These are phyloP conservation scores for Leccinum insolens DNA, from an alignment of 1,284 basidiomycete species.

Conservation along the genomic window DNA sequence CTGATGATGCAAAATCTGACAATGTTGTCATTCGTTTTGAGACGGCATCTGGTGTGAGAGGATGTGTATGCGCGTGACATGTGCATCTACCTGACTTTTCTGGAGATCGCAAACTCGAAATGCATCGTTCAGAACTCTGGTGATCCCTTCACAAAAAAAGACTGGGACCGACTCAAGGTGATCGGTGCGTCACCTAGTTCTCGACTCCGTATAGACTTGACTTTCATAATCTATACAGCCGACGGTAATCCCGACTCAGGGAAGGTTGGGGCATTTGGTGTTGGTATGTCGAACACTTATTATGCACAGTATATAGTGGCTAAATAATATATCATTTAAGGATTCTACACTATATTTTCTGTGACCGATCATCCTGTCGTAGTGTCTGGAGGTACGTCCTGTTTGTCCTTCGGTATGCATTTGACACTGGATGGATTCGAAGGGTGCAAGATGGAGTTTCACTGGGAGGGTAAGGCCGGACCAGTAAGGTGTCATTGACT, in stretches of 20 bases:
- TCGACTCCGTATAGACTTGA: too few relatives aligned
- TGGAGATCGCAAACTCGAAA: constrained; percentile 64
- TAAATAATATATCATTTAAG: background rate
- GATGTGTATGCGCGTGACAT: too few relatives aligned
- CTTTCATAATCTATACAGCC: constrained; percentile 43
- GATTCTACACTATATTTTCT: constrained; percentile 1
- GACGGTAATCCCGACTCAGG: constrained; percentile 80
- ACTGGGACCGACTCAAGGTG: constrained; percentile 86
- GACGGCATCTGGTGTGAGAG: background rate
- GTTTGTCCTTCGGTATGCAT: too few relatives aligned
- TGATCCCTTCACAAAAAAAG: constrained; percentile 72
- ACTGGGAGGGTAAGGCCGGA: too few relatives aligned
- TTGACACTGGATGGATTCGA: too few relatives aligned
- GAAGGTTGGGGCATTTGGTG: constrained; percentile 41
- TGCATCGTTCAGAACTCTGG: constrained; percentile 91
- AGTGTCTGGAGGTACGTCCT: background rate
- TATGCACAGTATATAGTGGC: background rate
- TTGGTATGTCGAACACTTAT: constrained; percentile 83
- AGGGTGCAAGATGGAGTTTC: too few relatives aligned
- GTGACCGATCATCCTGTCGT: background rate
- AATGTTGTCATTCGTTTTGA: constrained; percentile 82
- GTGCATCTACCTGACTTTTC: background rate
- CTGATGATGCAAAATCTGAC: constrained; percentile 87
- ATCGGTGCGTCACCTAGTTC: constrained; percentile 54
- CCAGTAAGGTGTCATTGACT: background rate